phyloP scores from a whole-genome alignment of 306 rosid species.

The Malus sylvestris region DNA sequence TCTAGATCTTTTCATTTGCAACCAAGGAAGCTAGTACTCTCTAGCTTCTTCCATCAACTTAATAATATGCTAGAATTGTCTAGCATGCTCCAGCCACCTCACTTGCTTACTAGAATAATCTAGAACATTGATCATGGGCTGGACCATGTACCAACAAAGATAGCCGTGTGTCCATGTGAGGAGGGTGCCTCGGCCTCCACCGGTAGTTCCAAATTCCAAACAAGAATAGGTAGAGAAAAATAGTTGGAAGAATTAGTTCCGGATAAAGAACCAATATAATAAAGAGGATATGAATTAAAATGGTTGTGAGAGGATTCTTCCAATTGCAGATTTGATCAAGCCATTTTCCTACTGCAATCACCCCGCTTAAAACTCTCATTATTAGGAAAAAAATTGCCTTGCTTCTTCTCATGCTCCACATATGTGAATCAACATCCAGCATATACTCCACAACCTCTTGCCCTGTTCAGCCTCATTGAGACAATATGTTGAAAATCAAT shows the following conservation, averaged over 20 bases:
- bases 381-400: constrained; percentile 89
- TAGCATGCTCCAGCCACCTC: too few relatives aligned
- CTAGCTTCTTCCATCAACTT: too few relatives aligned
- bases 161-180: constrained; percentile 77
- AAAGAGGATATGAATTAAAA: constrained; percentile 74
- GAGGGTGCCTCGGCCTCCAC: constrained; percentile 80
- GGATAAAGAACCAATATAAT: constrained; percentile 75
- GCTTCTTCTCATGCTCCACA: constrained; percentile 98
- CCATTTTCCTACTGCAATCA: constrained; percentile 74
- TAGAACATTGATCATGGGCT: too few relatives aligned
- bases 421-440: constrained; percentile 86
- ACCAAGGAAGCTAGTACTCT: too few relatives aligned
- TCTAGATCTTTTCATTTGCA: too few relatives aligned
- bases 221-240: constrained; percentile 76
- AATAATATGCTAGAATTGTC: too few relatives aligned
- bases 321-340: constrained; percentile 85
- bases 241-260: constrained; percentile 73
- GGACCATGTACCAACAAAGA: constrained; percentile 13
- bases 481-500: too few relatives aligned
- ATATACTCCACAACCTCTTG: constrained; percentile 86
- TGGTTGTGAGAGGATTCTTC: constrained; percentile 80
- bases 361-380: constrained; percentile 66
- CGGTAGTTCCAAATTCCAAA: constrained; percentile 87
- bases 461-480: constrained; percentile 59
- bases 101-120: too few relatives aligned